Base-by-base conservation (phyloP, 1,139 yeast species). In the Magnusiomyces starmeri region DNA sequence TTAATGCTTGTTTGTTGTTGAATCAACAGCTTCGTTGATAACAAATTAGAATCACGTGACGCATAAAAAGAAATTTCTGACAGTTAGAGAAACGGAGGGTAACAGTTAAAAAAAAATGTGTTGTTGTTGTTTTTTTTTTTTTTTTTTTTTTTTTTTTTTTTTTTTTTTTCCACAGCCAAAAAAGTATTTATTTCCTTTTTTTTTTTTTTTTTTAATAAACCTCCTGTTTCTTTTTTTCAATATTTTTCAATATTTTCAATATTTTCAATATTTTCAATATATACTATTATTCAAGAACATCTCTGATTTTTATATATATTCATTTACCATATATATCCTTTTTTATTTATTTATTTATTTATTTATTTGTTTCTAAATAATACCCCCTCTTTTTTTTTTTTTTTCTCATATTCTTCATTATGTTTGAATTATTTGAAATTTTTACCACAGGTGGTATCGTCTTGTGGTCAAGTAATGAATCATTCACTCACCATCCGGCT, bases 401-500 rank as follows among this genome's bases (percentile, higher is more conserved):
- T n/a, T n/a, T n/a, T n/a, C n/a, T n/a, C n/a, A n/a, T 9, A 27
- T 27, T 27, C 32, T 32, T 4, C 20, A 46, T 32, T 39, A 79
- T 79, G 84, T 72, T 80, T 51, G 84, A 78, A 57, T 79, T 77
- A 58, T 71, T 80, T 54, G 66, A 76, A 12, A 72, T 82, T 1
- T 81, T 81, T 66, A 73, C 79, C 2, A 73, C 77, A 1, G 75
- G 80, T 9, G 88, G 88, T 0, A 68, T 76, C 22, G 83, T 82
- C 14, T 67, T 78, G 20, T 82, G 78, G 75, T 73, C 74, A 57
- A 67, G 71, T 9, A 73, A 75, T 47, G 32, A 45, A 18, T 26
- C 53, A 16, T 22, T 24, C 32, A 70, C 79, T 1, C 67, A 66
- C 21, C 51, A 68, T 2, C 67, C 79, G 18, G 66, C 79, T 46